Evolutionary conservation across 1,284 basidiomycete genomes (phyloP), one percentile per base, ranked within the genome.

Genomic region (Heterobasidion occidentale): DNA sequence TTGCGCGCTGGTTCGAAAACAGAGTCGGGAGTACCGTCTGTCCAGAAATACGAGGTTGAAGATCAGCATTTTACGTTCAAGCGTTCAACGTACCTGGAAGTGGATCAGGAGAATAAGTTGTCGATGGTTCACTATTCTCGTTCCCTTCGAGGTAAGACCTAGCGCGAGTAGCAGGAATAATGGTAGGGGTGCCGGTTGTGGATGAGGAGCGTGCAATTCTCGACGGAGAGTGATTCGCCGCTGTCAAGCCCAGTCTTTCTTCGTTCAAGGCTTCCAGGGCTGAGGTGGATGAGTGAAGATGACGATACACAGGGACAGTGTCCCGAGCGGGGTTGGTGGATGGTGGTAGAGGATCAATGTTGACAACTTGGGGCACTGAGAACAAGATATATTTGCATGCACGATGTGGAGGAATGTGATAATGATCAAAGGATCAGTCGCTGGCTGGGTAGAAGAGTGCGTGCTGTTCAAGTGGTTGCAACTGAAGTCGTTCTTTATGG

Each of bases 311-410:
- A 68, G 80, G 75, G 75, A 75, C 71, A 64, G 67, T 68, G 74
- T 80, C 80, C 84, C 80, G 78, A 69, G 77, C 65, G 72, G 75
- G 68, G 75, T 71, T 74, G 51, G 61, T 61, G 71, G 77, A 71
- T 68, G 75, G 71, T 65, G 76, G 80, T 75, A 77, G 71, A 74
- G 84, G 75, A 84, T 85, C 81, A 86, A 87, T 87, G 74, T 77
- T 87, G 79, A 72, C 79, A 57, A 59, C 60, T 60, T 57, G 61
- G 60, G 46, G 53, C 20, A 59, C 57, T 46, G 52, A 52, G 35
- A 20, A 45, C 33, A 49, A 34, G 53, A 56, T 48, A 50, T 55
- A 55, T 55, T 47, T 52, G 60, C 61, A 62, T 61, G 45, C 57
- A 61, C 58, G 60, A 56, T 46, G 55, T 44, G 51, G 20, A 46